Percentiles rank a stretch among this genome's conserved stretches.
Conservation (phyloP, 495 filamentous ascomycete genomes). For the Jackrogersella minutella region DNA sequence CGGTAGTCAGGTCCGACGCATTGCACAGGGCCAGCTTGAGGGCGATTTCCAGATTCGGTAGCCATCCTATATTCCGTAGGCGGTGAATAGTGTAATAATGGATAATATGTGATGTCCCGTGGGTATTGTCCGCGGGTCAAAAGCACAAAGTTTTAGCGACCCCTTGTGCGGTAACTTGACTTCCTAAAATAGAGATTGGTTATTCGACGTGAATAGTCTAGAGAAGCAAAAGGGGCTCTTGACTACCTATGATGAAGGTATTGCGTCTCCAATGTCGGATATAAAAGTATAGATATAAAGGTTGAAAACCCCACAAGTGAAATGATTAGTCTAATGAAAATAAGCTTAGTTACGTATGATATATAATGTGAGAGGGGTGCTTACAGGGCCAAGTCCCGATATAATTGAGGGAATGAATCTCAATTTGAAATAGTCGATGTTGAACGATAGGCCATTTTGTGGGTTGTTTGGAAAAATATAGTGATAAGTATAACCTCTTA, state of each 20-base stretch:
- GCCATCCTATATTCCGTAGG: conserved; percentile 26
- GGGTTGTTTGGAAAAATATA: conserved; percentile 13
- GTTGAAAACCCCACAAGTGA: conserved; percentile 6
- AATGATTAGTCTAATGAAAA: conserved; percentile 3
- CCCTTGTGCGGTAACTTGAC: background rate
- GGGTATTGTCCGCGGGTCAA: background rate
- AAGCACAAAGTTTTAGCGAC: background rate
- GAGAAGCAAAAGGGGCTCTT: background rate
- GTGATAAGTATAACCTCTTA: conserved; percentile 27
- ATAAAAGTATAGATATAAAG: background rate
- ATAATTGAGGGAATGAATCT: conserved; percentile 9
- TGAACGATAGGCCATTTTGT: background rate
- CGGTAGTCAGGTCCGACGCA: conserved; percentile 82
- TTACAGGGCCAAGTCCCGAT: conserved; percentile 7
- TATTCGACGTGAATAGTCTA: conserved; percentile 17
- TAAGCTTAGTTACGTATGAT: background rate
- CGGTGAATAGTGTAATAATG: background rate
- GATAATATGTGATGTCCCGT: background rate
- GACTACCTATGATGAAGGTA: conserved; percentile 1
- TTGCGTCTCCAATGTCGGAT: conserved; percentile 7
- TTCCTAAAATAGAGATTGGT: background rate
- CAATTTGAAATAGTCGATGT: background rate
- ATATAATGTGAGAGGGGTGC: conserved; percentile 15
- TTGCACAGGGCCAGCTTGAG: conserved; percentile 65
- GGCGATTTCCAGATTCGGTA: conserved; percentile 38